Conservation (phyloP, 2,329 filamentous ascomycete species). For the Ophiostoma sp. region DNA sequence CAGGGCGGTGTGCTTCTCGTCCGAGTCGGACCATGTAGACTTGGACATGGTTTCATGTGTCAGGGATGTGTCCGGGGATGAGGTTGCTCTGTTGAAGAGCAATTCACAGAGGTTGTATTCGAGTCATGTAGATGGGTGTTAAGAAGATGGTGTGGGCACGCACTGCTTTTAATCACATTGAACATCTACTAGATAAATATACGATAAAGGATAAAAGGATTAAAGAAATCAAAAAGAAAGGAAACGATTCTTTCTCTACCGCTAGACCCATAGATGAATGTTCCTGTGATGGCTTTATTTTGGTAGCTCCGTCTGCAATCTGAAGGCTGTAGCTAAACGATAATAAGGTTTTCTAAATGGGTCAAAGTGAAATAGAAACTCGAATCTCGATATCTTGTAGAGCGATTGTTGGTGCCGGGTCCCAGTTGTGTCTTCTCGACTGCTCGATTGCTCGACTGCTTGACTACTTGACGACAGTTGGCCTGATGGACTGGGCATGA, state of each 20-base stretch:
- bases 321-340: no score
- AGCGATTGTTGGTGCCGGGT: not conserved
- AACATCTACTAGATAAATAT: no score
- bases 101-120: no score
- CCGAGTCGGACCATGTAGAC: slow-evolving; percentile 4
- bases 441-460: not conserved
- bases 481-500: no score
- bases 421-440: not conserved
- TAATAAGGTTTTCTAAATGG: no score
- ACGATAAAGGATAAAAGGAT: not conserved
- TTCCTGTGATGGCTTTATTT: not conserved
- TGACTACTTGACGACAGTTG: not conserved
- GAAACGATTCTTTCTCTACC: not conserved
- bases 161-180: no score
- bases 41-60: not conserved
- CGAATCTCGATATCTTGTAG: no score
- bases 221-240: not conserved
- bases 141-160: no score
- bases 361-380: no score
- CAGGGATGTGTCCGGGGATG: not conserved
- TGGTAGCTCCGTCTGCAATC: not conserved
- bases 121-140: no score
- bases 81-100: no score
- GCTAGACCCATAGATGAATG: not conserved
- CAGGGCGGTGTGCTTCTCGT: not conserved